Percentiles rank a stretch among this genome's conserved stretches.
These are phyloP conservation scores for Corylus heterophylla DNA, from an alignment of 306 rosid species.

Conservation along the genomic window DNA sequence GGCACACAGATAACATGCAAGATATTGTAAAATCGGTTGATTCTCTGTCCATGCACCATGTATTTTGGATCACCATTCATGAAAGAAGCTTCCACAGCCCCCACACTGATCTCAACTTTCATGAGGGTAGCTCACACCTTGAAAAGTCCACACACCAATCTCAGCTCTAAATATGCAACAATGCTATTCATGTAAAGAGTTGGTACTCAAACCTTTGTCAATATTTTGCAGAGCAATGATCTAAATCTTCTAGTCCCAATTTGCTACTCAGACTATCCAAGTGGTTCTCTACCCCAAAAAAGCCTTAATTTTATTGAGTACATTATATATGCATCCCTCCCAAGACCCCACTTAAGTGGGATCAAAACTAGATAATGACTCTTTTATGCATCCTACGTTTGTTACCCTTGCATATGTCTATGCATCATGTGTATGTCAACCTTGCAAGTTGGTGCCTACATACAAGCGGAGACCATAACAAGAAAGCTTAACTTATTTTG, in stretches of 20 bases:
- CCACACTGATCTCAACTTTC: background rate
- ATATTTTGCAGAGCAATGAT: conserved; percentile 12
- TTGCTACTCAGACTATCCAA: conserved; percentile 13
- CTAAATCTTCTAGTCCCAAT: conserved; percentile 20
- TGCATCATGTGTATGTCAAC: conserved; percentile 13
- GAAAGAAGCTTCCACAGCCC: background rate
- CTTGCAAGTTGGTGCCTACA: conserved; percentile 16
- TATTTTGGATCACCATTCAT: background rate
- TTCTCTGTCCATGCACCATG: background rate
- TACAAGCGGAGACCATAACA: conserved; percentile 12
- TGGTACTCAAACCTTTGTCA: conserved; percentile 13
- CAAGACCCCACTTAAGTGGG: background rate
- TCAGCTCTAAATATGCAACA: background rate
- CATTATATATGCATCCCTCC: background rate
- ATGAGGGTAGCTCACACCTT: background rate
- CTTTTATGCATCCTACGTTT: conserved; percentile 12
- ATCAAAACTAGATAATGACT: background rate
- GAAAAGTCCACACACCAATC: conserved; percentile 4
- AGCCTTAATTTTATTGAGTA: conserved; percentile 1
- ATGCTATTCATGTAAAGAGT: background rate
- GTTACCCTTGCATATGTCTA: background rate
- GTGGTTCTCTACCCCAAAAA: conserved; percentile 20
- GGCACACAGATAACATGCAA: background rate
- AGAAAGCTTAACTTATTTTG: conserved; percentile 12
- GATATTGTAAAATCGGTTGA: background rate